phyloP scores from a whole-genome alignment of 2,329 filamentous ascomycete species.

The Ilyonectria robusta region DNA sequence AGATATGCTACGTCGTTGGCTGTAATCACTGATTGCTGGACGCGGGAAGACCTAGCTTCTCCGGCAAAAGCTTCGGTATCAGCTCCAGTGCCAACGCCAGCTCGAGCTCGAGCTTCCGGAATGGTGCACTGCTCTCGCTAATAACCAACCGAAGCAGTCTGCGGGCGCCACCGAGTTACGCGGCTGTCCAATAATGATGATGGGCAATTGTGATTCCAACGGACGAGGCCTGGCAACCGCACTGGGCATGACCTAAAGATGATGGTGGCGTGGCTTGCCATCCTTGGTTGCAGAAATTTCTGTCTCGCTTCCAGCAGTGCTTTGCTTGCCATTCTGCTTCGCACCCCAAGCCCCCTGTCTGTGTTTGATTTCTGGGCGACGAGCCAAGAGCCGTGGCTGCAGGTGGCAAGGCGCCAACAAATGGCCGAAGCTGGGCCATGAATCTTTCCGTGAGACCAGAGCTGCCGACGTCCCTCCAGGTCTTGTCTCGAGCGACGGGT shows the following conservation, averaged over 20 bases:
- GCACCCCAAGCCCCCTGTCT: conserved; percentile 4
- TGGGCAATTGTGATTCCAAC: background rate
- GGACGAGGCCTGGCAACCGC: background rate
- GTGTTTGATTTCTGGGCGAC: background rate
- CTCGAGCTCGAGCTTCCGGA: background rate
- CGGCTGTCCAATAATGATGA: conserved; percentile 5
- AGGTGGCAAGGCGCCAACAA: conserved; percentile 14
- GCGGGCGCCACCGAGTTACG: conserved; percentile 12
- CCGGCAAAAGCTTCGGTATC: background rate
- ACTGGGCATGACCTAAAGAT: background rate
- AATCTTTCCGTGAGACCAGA: background rate
- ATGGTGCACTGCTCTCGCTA: background rate
- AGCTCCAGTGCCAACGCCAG: background rate
- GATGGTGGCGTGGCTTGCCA: background rate
- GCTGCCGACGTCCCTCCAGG: conserved; percentile 5
- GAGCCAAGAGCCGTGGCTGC: conserved; percentile 15
- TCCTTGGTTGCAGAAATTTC: background rate
- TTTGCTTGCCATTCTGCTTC: background rate
- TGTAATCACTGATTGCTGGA: conserved; percentile 1
- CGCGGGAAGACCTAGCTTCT: background rate
- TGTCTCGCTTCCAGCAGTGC: background rate
- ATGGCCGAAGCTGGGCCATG: conserved; percentile 2
- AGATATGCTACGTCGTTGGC: background rate
- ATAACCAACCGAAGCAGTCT: background rate
- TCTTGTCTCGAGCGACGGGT: conserved; percentile 4